These are phyloP conservation scores for Penicillium chermesinum DNA, from an alignment of 495 filamentous ascomycete species.

Conservation along the genomic window DNA sequence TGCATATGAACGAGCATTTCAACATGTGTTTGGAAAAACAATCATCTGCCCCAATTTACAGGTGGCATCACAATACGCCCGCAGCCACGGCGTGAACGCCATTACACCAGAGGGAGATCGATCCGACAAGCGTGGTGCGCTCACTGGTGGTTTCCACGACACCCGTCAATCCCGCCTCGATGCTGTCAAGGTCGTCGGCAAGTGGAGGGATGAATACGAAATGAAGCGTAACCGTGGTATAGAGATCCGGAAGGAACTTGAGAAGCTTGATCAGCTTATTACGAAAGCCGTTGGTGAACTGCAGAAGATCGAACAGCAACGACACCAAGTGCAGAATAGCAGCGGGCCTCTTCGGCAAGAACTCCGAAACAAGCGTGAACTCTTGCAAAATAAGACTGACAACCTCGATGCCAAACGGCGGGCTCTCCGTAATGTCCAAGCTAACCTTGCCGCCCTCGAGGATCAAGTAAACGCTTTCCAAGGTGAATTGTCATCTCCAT, in stretches of 20 bases:
- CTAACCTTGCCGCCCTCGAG: slow-evolving; percentile 65
- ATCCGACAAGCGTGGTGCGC: slow-evolving; percentile 86
- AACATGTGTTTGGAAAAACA: slow-evolving; percentile 91
- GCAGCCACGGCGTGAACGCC: slow-evolving; percentile 83
- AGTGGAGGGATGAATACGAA: slow-evolving; percentile 71
- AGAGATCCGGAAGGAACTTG: slow-evolving; percentile 62
- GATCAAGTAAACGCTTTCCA: slow-evolving; percentile 70
- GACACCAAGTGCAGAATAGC: slow-evolving; percentile 71
- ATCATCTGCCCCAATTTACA: slow-evolving; percentile 88
- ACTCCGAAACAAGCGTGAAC: slow-evolving; percentile 61
- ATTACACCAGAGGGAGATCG: slow-evolving; percentile 93
- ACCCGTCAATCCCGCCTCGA: slow-evolving; percentile 75
- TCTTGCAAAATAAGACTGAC: slow-evolving; percentile 68
- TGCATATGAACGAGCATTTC: slow-evolving; percentile 76
- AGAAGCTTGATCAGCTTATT: slow-evolving; percentile 77
- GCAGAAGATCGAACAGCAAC: slow-evolving; percentile 76
- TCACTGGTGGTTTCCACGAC: slow-evolving; percentile 92
- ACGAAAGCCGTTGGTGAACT: slow-evolving; percentile 74
- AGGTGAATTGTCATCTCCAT: slow-evolving; percentile 74
- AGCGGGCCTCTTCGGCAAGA: slow-evolving; percentile 74
- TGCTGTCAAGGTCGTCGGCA: slow-evolving; percentile 69
- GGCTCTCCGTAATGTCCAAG: slow-evolving; percentile 68
- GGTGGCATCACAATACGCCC: slow-evolving; percentile 80
- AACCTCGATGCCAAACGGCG: slow-evolving; percentile 67
- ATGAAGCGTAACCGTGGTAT: slow-evolving; percentile 50